phyloP scores from a whole-genome alignment of 2,329 filamentous ascomycete genomes.

The Lasiodiplodia gonubiensis region DNA sequence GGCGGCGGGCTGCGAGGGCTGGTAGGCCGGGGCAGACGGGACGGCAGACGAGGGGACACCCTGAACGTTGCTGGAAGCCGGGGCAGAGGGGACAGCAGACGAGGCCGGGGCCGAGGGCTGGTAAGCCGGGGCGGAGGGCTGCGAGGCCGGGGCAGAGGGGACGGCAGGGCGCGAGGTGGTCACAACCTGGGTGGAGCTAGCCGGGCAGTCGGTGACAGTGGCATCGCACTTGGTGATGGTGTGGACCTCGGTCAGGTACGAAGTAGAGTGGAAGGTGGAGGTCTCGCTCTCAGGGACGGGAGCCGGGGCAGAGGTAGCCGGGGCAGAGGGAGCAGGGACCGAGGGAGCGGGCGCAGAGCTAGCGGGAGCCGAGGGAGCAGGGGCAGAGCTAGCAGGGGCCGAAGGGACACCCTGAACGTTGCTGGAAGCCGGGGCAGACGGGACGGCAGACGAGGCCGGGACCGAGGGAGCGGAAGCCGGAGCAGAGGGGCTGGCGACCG shows the following conservation, averaged over 20 bases:
- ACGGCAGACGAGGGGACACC: not conserved
- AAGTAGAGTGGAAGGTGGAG: constrained; percentile 18
- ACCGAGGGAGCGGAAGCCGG: not conserved
- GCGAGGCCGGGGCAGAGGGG: not conserved
- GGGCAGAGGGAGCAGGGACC: not conserved
- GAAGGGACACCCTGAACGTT: not conserved
- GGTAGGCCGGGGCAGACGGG: not conserved
- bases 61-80: too few species aligned
- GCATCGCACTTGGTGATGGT: constrained; percentile 23
- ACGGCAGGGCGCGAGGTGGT: constrained; percentile 5
- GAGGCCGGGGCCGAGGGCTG: not conserved
- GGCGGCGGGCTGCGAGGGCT: not conserved
- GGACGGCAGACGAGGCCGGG: not conserved
- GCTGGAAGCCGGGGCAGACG: constrained; percentile 3
- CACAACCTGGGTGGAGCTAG: constrained; percentile 30
- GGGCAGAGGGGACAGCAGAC: not conserved
- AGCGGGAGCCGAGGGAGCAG: not conserved
- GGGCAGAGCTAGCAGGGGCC: not conserved
- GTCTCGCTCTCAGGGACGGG: not conserved
- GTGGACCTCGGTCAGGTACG: constrained; percentile 21
- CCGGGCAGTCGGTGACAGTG: constrained; percentile 32
- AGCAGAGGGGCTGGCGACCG: not conserved
- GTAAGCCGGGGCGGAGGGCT: not conserved
- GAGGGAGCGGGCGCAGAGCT: not conserved
- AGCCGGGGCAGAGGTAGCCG: not conserved